phyloP scores from a whole-genome alignment of 495 filamentous ascomycete genomes.

The Daldinia decipiens region DNA sequence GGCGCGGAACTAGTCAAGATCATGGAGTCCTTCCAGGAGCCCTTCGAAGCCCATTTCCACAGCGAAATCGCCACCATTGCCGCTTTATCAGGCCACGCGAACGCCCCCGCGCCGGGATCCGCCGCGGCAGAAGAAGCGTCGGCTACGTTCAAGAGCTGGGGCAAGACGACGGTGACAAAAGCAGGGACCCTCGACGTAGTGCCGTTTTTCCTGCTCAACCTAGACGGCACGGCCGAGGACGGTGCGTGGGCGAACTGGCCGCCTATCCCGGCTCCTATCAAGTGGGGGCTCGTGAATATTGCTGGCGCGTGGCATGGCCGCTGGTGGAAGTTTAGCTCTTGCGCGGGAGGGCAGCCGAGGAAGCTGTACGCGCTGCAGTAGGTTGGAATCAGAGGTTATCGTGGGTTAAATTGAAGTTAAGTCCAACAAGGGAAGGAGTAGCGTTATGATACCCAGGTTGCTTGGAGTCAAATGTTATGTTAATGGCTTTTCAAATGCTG shows the following conservation, averaged over 20 bases:
- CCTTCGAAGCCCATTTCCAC: conserved; percentile 64
- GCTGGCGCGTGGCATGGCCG: conserved; percentile 55
- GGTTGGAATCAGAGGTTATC: no score
- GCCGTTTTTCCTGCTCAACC: conserved; percentile 67
- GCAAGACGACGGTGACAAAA: conserved; percentile 62
- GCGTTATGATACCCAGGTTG: conserved; percentile 25
- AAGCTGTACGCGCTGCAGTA: conserved; percentile 53
- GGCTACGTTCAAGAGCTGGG: conserved; percentile 55
- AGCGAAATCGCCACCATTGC: conserved; percentile 64
- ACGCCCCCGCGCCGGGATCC: conserved; percentile 56
- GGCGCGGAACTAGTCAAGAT: conserved; percentile 56
- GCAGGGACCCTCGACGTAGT: conserved; percentile 61
- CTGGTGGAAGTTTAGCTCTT: conserved; percentile 67
- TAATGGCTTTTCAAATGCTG: not conserved
- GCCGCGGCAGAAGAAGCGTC: conserved; percentile 51
- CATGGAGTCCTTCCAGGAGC: conserved; percentile 59
- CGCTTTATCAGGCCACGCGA: conserved; percentile 55
- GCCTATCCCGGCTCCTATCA: conserved; percentile 59
- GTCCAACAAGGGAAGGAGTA: not conserved
- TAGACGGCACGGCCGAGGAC: conserved; percentile 64
- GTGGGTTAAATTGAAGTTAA: no score
- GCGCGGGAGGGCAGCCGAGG: conserved; percentile 53
- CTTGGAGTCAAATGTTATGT: conserved; percentile 1
- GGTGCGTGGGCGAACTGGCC: conserved; percentile 64
- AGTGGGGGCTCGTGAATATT: conserved; percentile 59